Evolutionary conservation across 2,329 filamentous ascomycete genomes (phyloP), one percentile per base, ranked within the genome.

Genomic region (Nigrospora osmanthi): DNA sequence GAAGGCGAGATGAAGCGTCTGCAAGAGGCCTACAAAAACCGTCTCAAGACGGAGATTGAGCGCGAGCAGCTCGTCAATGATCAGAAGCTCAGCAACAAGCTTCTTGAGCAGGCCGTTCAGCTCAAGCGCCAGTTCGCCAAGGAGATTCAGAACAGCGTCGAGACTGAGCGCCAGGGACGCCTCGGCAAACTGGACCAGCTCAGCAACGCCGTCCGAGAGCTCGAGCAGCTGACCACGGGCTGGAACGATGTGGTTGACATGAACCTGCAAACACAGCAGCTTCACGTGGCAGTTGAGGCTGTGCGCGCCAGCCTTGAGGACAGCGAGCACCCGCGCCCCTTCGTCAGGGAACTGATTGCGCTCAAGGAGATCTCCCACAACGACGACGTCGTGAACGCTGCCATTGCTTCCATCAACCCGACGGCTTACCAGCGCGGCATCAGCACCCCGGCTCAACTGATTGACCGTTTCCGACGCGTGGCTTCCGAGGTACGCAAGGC

Each of bases 371-470:
- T 95, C 54, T 88, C 89, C 4, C 76, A 78, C 30, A 85, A 89
- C 42, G 87, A 95, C 62, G 72, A 87, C 1, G 85, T 97, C 6
- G 89, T 98, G 48, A 84, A 89, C 55, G 91, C 91, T 4, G 93
- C 93, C 48, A 95, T 98, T 57, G 86, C 87, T n/a, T 95, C 89
- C 30, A 95, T 98, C 67, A 94, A 94, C 72, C 93, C 93, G 3
- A 73, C 79, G 11, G 89, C 93, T 16, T 98, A 98, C 72, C 93
- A 97, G 69, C 85, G 85, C 45, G 93, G 93, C 47, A 83, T 98
- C 47, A 82, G 89, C 19, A 89, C 86, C 13, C 74, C 87, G 0
- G 76, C 89, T 17, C 87, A 94, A 65, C 80, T 98, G 32, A 87
- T 97, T 54, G 93, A 98, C 68, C 85, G 93, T 51, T 98, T 98